Base-by-base conservation (phyloP, 192 early-diverging fungal species). In the Linderina pennispora region DNA sequence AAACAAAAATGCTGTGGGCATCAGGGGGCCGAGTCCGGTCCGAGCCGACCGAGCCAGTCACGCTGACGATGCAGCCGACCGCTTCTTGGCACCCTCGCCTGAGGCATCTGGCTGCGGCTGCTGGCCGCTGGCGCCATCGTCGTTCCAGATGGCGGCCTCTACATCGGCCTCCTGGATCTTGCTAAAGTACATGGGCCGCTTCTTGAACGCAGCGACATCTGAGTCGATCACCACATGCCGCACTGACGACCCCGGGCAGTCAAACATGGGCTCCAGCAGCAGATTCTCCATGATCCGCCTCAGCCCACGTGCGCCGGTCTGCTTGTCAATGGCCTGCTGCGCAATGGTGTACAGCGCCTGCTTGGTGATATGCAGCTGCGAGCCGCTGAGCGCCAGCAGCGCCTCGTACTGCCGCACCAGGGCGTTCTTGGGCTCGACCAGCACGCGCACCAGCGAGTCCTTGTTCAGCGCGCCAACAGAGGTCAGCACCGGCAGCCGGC, bases 251-350 rank as follows among this genome's bases (percentile, higher is more conserved):
- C 78, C 80, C 8, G 87, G 87, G 8, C 81, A 79, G 33, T 90
- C 88, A 58, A 84, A 92, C 78, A 92, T 83, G 4, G 87, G 78
- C 49, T 89, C 80, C 43, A 86, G 61, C 33, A 92, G 62, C n/a
- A 89, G 32, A 48, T 77, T 80, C 58, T 91, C 88, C 84, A 89
- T 84, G 40, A 93, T 90, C n/a, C 91, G 64, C 20, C 91, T 74
- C 46, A 93, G 62, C 7, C 91, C 91, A 25, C 91, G 81, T 8
- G 91, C 91, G 13, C 91, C 91, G 0, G 91, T 91, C 44, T 89
- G 82, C 61, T 88, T 90, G 43, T 81, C 75, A 8, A 84, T 77
- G 0, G 89, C 91, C 40, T 80, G 76, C 33, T 78, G 58, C 8
- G 91, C 91, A 57, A 91, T 83, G 14, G 61, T 53, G n/a, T 70